A percentile compares a stretch with the other conserved stretches of the same genome.
Conservation (phyloP, 2,329 filamentous ascomycete genomes). For the Fusarium tjaetaba region DNA sequence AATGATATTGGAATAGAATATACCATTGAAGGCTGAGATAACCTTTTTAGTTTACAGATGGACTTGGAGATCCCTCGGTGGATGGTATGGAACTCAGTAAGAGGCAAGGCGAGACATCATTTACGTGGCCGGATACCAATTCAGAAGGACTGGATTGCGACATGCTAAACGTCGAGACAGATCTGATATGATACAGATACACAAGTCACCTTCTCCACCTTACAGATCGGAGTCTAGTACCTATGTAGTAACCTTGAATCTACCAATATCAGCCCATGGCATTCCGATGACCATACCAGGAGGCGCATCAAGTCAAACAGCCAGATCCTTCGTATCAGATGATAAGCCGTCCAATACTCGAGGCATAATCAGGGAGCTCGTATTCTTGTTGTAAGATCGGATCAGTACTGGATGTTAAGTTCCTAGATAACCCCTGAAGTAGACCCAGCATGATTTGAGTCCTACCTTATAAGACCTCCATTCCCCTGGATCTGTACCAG, state of each 20-base stretch:
- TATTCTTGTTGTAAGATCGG: slow-evolving; percentile 8
- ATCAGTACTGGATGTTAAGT: neutral
- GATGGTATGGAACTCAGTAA: neutral
- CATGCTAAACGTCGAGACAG: neutral
- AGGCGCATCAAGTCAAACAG: neutral
- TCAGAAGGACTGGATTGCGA: too few relatives aligned
- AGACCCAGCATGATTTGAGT: neutral
- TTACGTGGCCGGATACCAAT: neutral
- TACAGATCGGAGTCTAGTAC: slow-evolving; percentile 41
- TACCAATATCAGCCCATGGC: slow-evolving; percentile 21
- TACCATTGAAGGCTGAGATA: too few relatives aligned
- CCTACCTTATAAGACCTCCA: neutral
- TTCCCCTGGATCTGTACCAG: neutral
- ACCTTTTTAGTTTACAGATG: too few relatives aligned
- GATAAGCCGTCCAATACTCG: too few relatives aligned
- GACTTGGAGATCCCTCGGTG: fast-evolving
- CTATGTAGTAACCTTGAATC: slow-evolving; percentile 9
- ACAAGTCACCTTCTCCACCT: neutral
- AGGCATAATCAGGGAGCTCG: neutral
- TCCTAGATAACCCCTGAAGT: fast-evolving
- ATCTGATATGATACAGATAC: neutral
- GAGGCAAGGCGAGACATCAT: too few relatives aligned
- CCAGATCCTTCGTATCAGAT: neutral
- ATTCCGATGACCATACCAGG: neutral
- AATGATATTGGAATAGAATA: neutral